Evolutionary conservation across 2,329 filamentous ascomycete genomes (phyloP).

Genomic region (Colletotrichum aenigma): DNA sequence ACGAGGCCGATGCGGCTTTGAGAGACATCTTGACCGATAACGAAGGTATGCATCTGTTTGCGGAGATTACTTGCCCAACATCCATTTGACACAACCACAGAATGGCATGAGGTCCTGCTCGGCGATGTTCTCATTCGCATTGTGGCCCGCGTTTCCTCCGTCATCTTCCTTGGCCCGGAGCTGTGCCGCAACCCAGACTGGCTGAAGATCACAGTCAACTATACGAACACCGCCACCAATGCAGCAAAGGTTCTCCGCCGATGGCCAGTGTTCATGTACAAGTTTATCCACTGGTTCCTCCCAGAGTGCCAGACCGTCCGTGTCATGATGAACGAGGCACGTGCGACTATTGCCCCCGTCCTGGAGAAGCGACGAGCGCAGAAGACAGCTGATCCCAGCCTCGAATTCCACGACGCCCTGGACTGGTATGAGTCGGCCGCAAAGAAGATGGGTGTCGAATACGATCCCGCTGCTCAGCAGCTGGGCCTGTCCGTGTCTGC

Average conservation of each 20-base stretch:
- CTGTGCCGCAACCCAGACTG: slow-evolving; percentile 23
- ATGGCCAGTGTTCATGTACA: slow-evolving; percentile 20
- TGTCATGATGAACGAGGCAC: neutral
- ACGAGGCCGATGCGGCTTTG: neutral
- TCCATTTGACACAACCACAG: neutral
- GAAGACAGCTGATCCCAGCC: neutral
- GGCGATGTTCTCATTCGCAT: slow-evolving; percentile 5
- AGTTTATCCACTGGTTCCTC: slow-evolving; percentile 22
- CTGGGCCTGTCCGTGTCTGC: slow-evolving; percentile 25
- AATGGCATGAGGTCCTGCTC: slow-evolving; percentile 18
- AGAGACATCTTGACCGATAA: neutral
- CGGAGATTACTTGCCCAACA: neutral
- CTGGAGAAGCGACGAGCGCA: slow-evolving; percentile 20
- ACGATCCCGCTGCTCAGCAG: slow-evolving; percentile 13
- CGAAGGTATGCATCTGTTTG: neutral
- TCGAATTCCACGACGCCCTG: slow-evolving; percentile 22
- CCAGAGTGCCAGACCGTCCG: slow-evolving; percentile 17
- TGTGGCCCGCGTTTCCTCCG: slow-evolving; percentile 25
- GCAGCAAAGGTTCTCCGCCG: slow-evolving; percentile 7
- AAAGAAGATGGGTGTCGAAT: neutral
- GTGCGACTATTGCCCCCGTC: slow-evolving; percentile 14
- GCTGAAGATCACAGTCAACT: slow-evolving; percentile 19
- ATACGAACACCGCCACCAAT: neutral
- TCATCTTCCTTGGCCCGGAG: slow-evolving; percentile 24
- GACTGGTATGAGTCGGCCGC: slow-evolving; percentile 22